Conservation (phyloP, 2,329 filamentous ascomycete species). For the Penicillium occitanis region DNA sequence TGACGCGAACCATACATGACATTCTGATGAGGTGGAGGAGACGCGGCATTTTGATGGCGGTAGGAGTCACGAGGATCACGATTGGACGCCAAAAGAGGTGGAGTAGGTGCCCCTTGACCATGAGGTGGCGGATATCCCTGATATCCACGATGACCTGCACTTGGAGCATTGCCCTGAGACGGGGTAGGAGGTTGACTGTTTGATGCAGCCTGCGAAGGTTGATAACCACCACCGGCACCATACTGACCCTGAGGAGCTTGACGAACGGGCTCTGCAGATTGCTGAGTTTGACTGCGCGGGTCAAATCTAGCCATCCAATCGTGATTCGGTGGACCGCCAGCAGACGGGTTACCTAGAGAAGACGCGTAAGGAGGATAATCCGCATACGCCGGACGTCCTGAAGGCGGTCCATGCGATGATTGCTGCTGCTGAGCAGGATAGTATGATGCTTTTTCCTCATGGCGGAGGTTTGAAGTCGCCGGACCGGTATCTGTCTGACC, state of each 20-base stretch:
- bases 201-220: constrained; percentile 8
- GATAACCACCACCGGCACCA: constrained; percentile 8
- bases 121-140: constrained; percentile 27
- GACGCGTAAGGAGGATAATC: constrained; percentile 38
- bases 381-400: constrained; percentile 26
- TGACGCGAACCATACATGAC: constrained; percentile 35
- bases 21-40: constrained; percentile 34
- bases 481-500: constrained; percentile 24
- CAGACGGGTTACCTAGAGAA: constrained; percentile 29
- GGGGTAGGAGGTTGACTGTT: constrained; percentile 18
- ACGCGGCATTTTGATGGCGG: constrained; percentile 27
- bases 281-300: constrained; percentile 36
- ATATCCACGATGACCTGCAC: constrained; percentile 15
- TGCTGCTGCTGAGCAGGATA: constrained; percentile 31
- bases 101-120: constrained; percentile 23
- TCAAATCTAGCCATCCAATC: constrained; percentile 48
- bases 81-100: constrained; percentile 24
- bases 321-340: constrained; percentile 31
- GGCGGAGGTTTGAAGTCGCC: constrained; percentile 21
- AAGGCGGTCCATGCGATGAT: constrained; percentile 23
- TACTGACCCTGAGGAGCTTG: constrained; percentile 37
- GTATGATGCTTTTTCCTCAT: constrained; percentile 33
- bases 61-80: constrained; percentile 28
- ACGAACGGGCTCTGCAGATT: constrained; percentile 25
- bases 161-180: constrained; percentile 15